A percentile compares a stretch with the other conserved stretches of the same genome.
These are phyloP conservation scores for Fusarium subglutinans DNA, from an alignment of 2,329 filamentous ascomycete genomes.

Conservation along the genomic window DNA sequence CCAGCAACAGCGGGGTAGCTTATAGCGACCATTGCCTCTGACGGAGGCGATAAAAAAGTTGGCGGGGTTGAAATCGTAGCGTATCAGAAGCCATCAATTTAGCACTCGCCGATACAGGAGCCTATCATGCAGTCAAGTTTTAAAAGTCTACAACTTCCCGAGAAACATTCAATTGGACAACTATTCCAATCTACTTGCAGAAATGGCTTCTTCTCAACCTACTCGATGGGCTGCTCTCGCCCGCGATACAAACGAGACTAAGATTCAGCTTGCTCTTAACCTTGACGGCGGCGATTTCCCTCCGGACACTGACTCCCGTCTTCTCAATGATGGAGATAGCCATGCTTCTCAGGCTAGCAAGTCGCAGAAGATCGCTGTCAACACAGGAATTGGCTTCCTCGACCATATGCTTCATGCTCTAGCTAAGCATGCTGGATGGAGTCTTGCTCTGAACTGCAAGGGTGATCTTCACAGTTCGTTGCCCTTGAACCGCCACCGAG, in stretches of 20 bases:
- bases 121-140: constrained; percentile 20
- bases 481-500: not conserved
- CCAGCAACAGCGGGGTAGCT: constrained; percentile 46
- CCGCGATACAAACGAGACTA: constrained; percentile 97
- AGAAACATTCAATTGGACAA: not conserved
- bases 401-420: constrained; percentile 99
- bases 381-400: constrained; percentile 95
- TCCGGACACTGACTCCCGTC: constrained; percentile 66
- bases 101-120: constrained; percentile 45
- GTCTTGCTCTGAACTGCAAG: constrained; percentile 80
- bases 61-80: constrained; percentile 17
- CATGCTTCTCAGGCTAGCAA: constrained; percentile 88
- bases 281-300: constrained; percentile 88
- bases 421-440: constrained; percentile 96
- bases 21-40: constrained; percentile 23
- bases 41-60: constrained; percentile 31
- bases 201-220: constrained; percentile 42
- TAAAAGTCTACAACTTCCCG: constrained; percentile 3
- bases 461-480: constrained; percentile 89
- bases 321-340: constrained; percentile 61
- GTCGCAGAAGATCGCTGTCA: constrained; percentile 85
- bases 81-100: constrained; percentile 43
- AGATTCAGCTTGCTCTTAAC: constrained; percentile 91
- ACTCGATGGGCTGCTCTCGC: constrained; percentile 79
- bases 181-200: constrained; percentile 24